Evolutionary conservation across 2,329 filamentous ascomycete species (phyloP).

Genomic region (Claviceps sp.): DNA sequence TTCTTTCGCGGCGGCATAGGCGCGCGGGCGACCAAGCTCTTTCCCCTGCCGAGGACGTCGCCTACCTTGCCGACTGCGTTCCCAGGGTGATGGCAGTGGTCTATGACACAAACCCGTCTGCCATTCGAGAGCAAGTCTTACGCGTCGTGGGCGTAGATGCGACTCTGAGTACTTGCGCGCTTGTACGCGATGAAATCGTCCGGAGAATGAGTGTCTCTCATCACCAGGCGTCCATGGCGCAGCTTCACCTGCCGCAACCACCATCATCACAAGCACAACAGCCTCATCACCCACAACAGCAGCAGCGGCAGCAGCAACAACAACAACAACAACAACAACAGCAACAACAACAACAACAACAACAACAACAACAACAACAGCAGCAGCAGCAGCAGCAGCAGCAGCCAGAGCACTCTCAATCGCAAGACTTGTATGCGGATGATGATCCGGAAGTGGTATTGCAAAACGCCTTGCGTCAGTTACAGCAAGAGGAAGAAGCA

Average conservation of each 20-base stretch:
- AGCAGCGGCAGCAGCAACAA: neutral
- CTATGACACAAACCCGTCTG: conserved; percentile 44
- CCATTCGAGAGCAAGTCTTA: conserved; percentile 44
- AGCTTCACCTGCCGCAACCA: conserved; percentile 3
- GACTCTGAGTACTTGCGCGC: conserved; percentile 37
- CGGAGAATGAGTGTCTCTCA: conserved; percentile 20
- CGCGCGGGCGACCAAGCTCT: conserved; percentile 33
- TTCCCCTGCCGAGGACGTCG: conserved; percentile 41
- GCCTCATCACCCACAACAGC: conserved; percentile 10
- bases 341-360: neutral
- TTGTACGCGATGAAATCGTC: conserved; percentile 45
- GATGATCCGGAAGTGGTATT: conserved; percentile 46
- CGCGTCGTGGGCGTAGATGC: conserved; percentile 42
- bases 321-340: neutral
- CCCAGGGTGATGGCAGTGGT: conserved; percentile 45
- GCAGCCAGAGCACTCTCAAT: neutral
- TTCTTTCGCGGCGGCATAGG: conserved; percentile 43
- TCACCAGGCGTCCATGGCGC: conserved; percentile 11
- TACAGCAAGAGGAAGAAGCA: conserved; percentile 46
- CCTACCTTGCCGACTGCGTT: conserved; percentile 46
- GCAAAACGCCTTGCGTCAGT: conserved; percentile 43
- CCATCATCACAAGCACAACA: conserved; percentile 3
- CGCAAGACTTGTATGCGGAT: conserved; percentile 25
- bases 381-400: neutral
- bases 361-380: neutral